phyloP scores from a whole-genome alignment of 2,329 filamentous ascomycete species.

The Orbilia oligospora region DNA sequence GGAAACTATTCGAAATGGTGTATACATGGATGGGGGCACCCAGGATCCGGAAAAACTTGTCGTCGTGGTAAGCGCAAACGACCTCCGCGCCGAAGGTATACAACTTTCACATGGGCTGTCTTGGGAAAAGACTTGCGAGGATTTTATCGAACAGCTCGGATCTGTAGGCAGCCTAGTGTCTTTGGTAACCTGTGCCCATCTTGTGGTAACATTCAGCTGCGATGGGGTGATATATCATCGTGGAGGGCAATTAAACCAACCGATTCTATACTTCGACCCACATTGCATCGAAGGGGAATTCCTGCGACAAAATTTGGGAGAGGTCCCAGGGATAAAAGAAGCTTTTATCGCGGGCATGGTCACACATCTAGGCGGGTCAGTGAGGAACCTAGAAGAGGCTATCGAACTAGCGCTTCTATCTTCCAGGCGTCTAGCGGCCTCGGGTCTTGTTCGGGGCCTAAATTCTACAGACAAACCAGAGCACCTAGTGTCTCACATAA shows the following conservation, averaged over 20 bases:
- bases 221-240: slow-evolving; percentile 55
- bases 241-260: slow-evolving; percentile 34
- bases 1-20: slow-evolving; percentile 38
- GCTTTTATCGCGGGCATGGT: slow-evolving; percentile 46
- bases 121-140: slow-evolving; percentile 55
- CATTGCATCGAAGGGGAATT: slow-evolving; percentile 41
- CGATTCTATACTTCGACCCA: slow-evolving; percentile 46
- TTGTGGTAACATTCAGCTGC: slow-evolving; percentile 40
- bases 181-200: slow-evolving; percentile 46
- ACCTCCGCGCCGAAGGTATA: slow-evolving; percentile 51
- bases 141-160: slow-evolving; percentile 48
- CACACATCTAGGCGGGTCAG: slow-evolving; percentile 18
- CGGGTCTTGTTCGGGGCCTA: slow-evolving; percentile 14
- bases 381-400: slow-evolving; percentile 33
- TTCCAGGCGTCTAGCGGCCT: slow-evolving; percentile 26
- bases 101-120: slow-evolving; percentile 48
- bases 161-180: slow-evolving; percentile 39
- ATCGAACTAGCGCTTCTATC: slow-evolving; percentile 38
- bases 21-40: slow-evolving; percentile 9
- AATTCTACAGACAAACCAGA: slow-evolving; percentile 12
- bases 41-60: slow-evolving; percentile 47
- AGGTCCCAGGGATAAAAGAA: slow-evolving; percentile 37
- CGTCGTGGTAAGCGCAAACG: slow-evolving; percentile 42
- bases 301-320: slow-evolving; percentile 42
- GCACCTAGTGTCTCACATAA: slow-evolving; percentile 13